These are phyloP conservation scores for Knoxia roxburghii DNA, from an alignment of 257 asterid genomes.

Conservation along the genomic window DNA sequence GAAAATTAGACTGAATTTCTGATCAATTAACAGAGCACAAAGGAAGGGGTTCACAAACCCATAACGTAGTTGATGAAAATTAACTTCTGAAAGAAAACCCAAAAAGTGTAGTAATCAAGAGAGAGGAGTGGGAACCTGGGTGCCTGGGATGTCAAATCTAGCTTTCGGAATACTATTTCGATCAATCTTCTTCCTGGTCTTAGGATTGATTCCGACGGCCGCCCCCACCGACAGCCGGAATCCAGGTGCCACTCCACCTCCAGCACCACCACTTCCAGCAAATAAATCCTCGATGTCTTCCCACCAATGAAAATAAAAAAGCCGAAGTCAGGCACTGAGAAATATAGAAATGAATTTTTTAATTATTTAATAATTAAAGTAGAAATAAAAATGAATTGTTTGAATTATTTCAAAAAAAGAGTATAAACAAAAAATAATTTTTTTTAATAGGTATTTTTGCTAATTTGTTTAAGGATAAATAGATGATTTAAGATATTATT, in stretches of 20 bases:
- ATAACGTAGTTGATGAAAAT: not conserved
- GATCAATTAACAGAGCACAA: not conserved
- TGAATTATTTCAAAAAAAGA: no score
- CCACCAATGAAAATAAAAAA: no score
- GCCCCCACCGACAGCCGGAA: slow-evolving; percentile 54
- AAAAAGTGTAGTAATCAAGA: no score
- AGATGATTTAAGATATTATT: no score
- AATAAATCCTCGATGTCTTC: slow-evolving; percentile 89
- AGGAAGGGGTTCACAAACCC: not conserved
- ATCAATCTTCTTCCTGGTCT: slow-evolving; percentile 27
- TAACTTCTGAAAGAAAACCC: no score
- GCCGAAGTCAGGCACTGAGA: no score
- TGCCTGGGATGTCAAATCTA: slow-evolving; percentile 66
- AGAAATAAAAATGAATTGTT: no score
- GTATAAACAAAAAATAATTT: no score
- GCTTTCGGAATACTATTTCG: slow-evolving; percentile 10
- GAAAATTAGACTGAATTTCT: not conserved
- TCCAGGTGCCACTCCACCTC: slow-evolving; percentile 69
- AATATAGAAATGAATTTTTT: no score
- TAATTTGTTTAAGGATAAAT: no score
- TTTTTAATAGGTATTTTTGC: no score
- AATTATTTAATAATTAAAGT: no score
- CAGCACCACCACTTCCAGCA: slow-evolving; percentile 32
- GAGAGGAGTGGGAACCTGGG: slow-evolving; percentile 80
- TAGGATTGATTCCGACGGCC: slow-evolving; percentile 60